Evolutionary conservation across 2,329 filamentous ascomycete species (phyloP).

Genomic region (Fusarium domesticum): DNA sequence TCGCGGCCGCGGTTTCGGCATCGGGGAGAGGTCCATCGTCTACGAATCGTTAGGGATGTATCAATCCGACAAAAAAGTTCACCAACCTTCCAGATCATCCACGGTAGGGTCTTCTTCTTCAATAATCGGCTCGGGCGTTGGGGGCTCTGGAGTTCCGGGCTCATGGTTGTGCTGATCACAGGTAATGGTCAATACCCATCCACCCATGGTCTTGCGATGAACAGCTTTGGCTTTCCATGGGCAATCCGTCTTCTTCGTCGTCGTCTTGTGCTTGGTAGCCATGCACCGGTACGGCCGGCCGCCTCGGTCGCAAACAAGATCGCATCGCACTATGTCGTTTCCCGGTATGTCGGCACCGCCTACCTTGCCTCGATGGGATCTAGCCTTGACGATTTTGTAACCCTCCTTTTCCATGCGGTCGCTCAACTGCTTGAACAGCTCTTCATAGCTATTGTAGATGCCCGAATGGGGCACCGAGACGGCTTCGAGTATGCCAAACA

Average conservation of each 20-base stretch:
- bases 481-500: slow-evolving; percentile 45
- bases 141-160: slow-evolving; percentile 43
- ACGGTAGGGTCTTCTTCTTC: slow-evolving; percentile 34
- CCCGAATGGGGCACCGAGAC: slow-evolving; percentile 37
- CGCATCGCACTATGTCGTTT: slow-evolving; percentile 44
- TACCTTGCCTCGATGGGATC: slow-evolving; percentile 42
- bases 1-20: slow-evolving; percentile 36
- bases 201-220: slow-evolving; percentile 42
- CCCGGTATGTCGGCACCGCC: slow-evolving; percentile 40
- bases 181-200: slow-evolving; percentile 44
- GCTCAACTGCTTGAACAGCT: slow-evolving; percentile 41
- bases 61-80: slow-evolving; percentile 7
- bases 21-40: slow-evolving; percentile 35
- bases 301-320: slow-evolving; percentile 46
- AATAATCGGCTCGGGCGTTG: slow-evolving; percentile 35
- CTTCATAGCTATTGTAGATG: slow-evolving; percentile 41
- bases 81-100: slow-evolving; percentile 26
- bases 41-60: slow-evolving; percentile 17
- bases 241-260: slow-evolving; percentile 46
- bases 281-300: slow-evolving; percentile 43
- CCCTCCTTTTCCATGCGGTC: slow-evolving; percentile 43
- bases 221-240: slow-evolving; percentile 47
- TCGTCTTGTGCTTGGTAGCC: slow-evolving; percentile 45
- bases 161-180: slow-evolving; percentile 46
- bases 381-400: slow-evolving; percentile 46